Base-by-base conservation (phyloP, 1,284 basidiomycete species). In the Fomes fomentarius region DNA sequence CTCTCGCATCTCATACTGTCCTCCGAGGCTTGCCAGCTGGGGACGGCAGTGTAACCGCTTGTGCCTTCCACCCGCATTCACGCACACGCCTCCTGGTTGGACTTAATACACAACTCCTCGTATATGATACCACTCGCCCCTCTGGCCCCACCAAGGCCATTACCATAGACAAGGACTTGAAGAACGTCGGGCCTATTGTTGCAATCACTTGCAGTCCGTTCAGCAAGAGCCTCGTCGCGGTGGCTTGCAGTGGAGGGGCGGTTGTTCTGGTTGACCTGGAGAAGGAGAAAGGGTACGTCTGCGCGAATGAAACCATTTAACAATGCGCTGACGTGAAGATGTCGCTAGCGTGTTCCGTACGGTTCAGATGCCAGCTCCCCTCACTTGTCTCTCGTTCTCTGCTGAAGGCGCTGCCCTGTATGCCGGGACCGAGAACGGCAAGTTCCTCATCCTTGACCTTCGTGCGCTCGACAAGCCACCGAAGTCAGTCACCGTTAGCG, bases 121-220 rank as follows among this genome's bases (percentile, higher is more conserved):
- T 89, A 17, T 91, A 84, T 56, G 87, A 91, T 60, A 80, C 78
- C 2, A 81, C 76, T 24, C 77, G 80, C 19, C 79, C 84, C 14
- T 80, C 80, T 12, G 71, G 72, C 5, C 84, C 87, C 11, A 51
- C 75, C 30, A 87, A 84, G 64, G 71, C 69, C 0, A 69, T 89
- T 34, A 54, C 74, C 1, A 62, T 89, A 41, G 74, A 73, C 33
- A 80, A 81, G 31, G 68, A 73, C n/a, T 79, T 81, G 22, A 67
- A 71, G 22, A 69, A 66, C 12, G 62, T 37, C 1, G 79, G 79
- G 8, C 67, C 78, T 15, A 75, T 89, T 14, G 68, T 78, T 2
- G 77, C 76, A 6, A 70, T 89, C 15, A 72, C 82, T 7, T 82
- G 80, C 60, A 89, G 87, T 56, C 85, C 87, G 5, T 90, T 87